Evolutionary conservation across 768 basidiomycete species (phyloP).

Genomic region (Omphalotus guepiniiformis): DNA sequence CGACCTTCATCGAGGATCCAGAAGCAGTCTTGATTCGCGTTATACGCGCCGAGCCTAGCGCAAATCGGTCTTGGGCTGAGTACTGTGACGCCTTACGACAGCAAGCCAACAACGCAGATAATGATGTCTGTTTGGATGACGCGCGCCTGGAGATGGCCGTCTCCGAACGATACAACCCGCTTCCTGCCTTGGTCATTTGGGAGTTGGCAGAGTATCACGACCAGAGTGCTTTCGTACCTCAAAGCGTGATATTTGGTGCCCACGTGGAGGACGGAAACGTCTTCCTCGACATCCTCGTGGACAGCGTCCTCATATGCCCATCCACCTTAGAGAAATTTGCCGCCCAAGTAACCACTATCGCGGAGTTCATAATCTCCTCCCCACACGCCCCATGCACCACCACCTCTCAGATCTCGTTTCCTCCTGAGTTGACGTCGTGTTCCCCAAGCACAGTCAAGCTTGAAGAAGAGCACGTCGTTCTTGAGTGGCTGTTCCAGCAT

Average conservation of each 20-base stretch:
- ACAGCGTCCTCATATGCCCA: constrained; percentile 1
- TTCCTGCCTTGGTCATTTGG: constrained; percentile 7
- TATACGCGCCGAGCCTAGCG: neutral
- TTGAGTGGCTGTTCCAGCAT: constrained; percentile 8
- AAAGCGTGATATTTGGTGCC: constrained; percentile 4
- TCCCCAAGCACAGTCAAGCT: neutral
- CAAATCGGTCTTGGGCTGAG: neutral
- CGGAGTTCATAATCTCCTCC: neutral
- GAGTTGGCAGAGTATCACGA: neutral
- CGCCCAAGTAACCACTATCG: neutral
- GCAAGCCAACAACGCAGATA: neutral
- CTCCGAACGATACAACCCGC: neutral
- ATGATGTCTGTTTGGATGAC: constrained; percentile 5
- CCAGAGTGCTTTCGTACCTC: constrained; percentile 1
- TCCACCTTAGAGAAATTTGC: constrained; percentile 2
- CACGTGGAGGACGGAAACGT: neutral
- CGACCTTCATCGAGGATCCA: neutral
- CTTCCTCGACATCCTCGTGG: constrained; percentile 3
- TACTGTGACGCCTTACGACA: neutral
- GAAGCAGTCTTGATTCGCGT: constrained; percentile 2
- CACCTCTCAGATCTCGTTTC: neutral
- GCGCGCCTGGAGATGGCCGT: constrained; percentile 5
- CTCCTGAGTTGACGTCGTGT: neutral
- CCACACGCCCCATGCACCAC: neutral
- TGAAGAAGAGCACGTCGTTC: constrained; percentile 5